phyloP scores from a whole-genome alignment of 1,284 basidiomycete species.

The Austroboletus sp. region DNA sequence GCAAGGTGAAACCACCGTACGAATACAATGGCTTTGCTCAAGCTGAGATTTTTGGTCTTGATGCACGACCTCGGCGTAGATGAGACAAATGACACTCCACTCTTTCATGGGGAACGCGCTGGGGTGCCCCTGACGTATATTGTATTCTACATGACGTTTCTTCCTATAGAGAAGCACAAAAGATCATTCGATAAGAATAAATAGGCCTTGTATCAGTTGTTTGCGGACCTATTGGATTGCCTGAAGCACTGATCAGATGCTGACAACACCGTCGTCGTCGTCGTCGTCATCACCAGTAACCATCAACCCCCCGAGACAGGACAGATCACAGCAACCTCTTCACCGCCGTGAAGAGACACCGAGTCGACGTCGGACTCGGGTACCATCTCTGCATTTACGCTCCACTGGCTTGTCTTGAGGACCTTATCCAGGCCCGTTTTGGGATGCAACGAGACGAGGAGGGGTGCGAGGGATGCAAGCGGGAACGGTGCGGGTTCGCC shows the following conservation, averaged over 20 bases:
- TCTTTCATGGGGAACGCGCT: not conserved
- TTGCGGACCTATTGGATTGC: too few species aligned
- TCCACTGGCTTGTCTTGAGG: slow-evolving; percentile 61
- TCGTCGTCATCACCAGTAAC: too few species aligned
- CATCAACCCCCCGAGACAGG: slow-evolving; percentile 71
- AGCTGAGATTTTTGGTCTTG: not conserved
- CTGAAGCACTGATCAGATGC: too few species aligned
- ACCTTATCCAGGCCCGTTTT: slow-evolving; percentile 45
- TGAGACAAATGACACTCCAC: not conserved
- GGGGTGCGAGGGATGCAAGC: slow-evolving; percentile 46
- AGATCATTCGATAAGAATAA: too few species aligned
- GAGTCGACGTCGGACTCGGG: slow-evolving; percentile 42
- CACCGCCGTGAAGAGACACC: slow-evolving; percentile 57
- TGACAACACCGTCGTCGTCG: too few species aligned
- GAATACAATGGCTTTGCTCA: not conserved
- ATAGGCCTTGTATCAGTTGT: too few species aligned
- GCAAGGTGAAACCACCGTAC: too few species aligned
- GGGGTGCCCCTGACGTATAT: not conserved
- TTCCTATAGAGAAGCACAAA: too few species aligned
- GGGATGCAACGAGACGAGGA: slow-evolving; percentile 51
- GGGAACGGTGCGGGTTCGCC: slow-evolving; percentile 33
- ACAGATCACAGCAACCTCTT: slow-evolving; percentile 75
- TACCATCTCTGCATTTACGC: slow-evolving; percentile 74
- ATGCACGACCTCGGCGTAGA: not conserved
- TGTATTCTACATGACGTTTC: not conserved